Conservation (phyloP, 2,329 filamentous ascomycete species). For the Knufia petricola region DNA sequence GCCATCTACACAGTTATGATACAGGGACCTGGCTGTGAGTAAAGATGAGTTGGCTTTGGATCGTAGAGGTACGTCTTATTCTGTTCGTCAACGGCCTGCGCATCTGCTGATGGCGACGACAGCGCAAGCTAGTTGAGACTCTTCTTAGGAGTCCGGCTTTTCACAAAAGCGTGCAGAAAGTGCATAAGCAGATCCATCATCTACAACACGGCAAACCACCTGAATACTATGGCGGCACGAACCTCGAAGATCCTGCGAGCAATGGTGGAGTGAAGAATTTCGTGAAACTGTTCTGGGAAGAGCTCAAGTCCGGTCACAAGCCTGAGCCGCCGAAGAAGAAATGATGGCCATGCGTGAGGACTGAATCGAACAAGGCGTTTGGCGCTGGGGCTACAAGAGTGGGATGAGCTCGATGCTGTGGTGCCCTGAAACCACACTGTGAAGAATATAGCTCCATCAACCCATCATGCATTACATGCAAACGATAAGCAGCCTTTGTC, state of each 20-base stretch:
- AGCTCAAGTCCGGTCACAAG: slow-evolving; percentile 34
- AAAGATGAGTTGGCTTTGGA: slow-evolving; percentile 18
- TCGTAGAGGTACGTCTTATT: slow-evolving; percentile 19
- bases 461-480: no score
- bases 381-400: not conserved
- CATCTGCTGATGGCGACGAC: slow-evolving; percentile 1
- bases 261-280: slow-evolving; percentile 28
- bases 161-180: slow-evolving; percentile 34
- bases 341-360: not conserved
- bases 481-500: no score
- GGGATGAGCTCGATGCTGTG: not conserved
- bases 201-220: slow-evolving; percentile 33
- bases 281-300: slow-evolving; percentile 33
- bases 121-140: slow-evolving; percentile 13
- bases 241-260: slow-evolving; percentile 13
- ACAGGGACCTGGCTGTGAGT: not conserved
- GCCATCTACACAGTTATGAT: not conserved
- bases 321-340: slow-evolving; percentile 24
- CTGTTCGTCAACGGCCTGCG: slow-evolving; percentile 11
- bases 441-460: no score
- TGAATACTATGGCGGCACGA: slow-evolving; percentile 35
- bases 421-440: not conserved
- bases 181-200: slow-evolving; percentile 35
- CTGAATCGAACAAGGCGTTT: not conserved
- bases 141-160: slow-evolving; percentile 36